Base-by-base conservation (phyloP, 768 basidiomycete genomes). In the Mycena latifolia region DNA sequence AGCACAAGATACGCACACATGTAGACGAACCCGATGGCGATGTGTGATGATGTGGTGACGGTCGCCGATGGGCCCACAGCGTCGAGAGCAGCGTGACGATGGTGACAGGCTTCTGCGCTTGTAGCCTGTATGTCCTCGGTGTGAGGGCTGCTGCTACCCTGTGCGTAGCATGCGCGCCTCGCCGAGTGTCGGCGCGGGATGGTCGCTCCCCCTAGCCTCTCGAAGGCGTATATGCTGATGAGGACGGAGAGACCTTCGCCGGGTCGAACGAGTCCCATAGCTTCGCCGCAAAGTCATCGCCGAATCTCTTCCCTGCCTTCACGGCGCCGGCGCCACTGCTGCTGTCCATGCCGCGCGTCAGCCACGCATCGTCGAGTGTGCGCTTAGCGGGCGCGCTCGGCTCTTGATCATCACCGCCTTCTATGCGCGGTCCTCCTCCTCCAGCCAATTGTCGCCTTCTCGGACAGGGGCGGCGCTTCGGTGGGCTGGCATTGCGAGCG, bases 131-230 rank as follows among this genome's bases (percentile, higher is more conserved):
- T 70, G 47, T 78, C 77, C n/a, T 73, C 73, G 61, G 59, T 55
- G 24, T 45, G 61, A 47, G 61, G 66, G 12, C 59, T 55, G 39
- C 66, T 77, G 50, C 77, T 78, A 55, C 9, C 92, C 92, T 14
- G 92, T 92, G 55, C 91, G 83, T 58, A 90, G 75, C 73, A 89
- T 89, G 46, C 91, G 83, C 35, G 91, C 92, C 73, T 94, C 92
- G 14, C 88, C 93, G 6, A 94, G 81, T 2, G 93, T 94, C 22
- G 89, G 90, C 22, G 86, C 81, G 4, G 86, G 80, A 54, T 80
- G 82, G 25, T 79, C 81, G 77, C 71, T n/a, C 22, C 76, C 29
- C 77, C 72, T 62, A 95, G 78, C 14, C 91, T 92, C 37, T 92
- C 91, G 67, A 95, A 95, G 5, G 93, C 94, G 73, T n/a, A n/a